phyloP scores from a whole-genome alignment of 192 early-diverging fungal genomes.

The Coemansia sp. region DNA sequence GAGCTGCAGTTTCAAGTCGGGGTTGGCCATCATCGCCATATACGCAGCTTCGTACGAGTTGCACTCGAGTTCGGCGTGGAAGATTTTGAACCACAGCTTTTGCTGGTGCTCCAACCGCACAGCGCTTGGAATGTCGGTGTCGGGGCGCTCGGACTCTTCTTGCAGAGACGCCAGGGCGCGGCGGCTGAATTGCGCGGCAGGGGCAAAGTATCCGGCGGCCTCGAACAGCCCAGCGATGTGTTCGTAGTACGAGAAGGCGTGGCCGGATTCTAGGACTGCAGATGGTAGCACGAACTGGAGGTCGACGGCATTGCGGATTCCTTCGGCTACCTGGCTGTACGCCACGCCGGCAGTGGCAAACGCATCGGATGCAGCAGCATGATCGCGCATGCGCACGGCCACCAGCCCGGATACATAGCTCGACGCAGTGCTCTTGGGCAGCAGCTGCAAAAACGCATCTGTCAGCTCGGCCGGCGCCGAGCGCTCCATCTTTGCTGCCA shows the following conservation, averaged over 20 bases:
- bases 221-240: conserved; percentile 49
- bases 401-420: conserved; percentile 40
- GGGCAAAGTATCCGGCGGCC: conserved; percentile 2
- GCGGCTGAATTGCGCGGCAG: conserved; percentile 25
- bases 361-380: conserved; percentile 20
- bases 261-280: conserved; percentile 15
- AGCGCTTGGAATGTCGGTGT: conserved; percentile 1
- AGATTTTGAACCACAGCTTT: conserved; percentile 50
- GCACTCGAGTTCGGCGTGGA: conserved; percentile 48
- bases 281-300: conserved; percentile 35
- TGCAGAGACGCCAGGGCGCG: conserved; percentile 32
- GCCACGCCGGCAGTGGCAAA: conserved; percentile 38
- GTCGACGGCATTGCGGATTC: conserved; percentile 20
- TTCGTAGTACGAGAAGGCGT: conserved; percentile 36
- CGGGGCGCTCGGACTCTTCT: conserved; percentile 15
- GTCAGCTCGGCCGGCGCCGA: conserved; percentile 29
- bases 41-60: conserved; percentile 45
- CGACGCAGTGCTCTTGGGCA: conserved; percentile 36
- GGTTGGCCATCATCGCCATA: conserved; percentile 51
- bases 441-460: conserved; percentile 27
- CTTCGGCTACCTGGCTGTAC: conserved; percentile 21
- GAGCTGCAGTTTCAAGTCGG: conserved; percentile 32
- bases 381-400: conserved; percentile 38
- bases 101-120: conserved; percentile 14
- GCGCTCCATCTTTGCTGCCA: conserved; percentile 37